Base-by-base conservation (phyloP, 805 yeast species). In the Pichia membranifaciens region DNA sequence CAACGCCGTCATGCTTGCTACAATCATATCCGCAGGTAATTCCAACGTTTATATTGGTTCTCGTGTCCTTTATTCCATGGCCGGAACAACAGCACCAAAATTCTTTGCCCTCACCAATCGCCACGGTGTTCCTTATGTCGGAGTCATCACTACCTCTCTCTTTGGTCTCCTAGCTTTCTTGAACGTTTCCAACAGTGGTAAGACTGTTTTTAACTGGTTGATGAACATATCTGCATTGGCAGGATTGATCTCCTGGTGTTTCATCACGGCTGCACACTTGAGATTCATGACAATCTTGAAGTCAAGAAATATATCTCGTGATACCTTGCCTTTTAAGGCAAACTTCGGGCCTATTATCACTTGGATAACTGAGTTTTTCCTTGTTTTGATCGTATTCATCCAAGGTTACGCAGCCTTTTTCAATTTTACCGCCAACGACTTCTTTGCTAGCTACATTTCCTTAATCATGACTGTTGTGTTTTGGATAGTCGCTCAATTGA, bases 21-120 rank as follows among this genome's bases (percentile, higher is more conserved):
- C 90, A 16, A 76, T 84, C 48, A 73, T 82, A 42, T 83, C 90
- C n/a, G 89, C 91, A 23, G 91, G 82, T 61, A 84, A 84, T 68
- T 82, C 89, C 13, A 81, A 82, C 59, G 72, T 84, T 28, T 83
- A 84, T 65, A 78, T 81, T 54, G 83, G 87, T 37, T 82, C 89
- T 3, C 71, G 93, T 66, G 71, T 81, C 38, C 61, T 84, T 43
- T 82, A 74, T 58, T 78, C 82, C n/a, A 69, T 84, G 60, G 81
- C 86, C n/a, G 73, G 74, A 44, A 71, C 72, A 7, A 68, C 74
- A 44, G 86, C 86, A 3, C 87, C 87, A 31, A 70, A 65, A 50
- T 54, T 74, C 45, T 78, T 82, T 56, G 53, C 62, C 10, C 58
- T 57, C 36, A 75, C 83, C 34, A 79, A 77, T 39, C 71, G 65